Evolutionary conservation across 768 basidiomycete genomes (phyloP), one percentile per base, ranked within the genome.

Genomic region (Mycena maculata): DNA sequence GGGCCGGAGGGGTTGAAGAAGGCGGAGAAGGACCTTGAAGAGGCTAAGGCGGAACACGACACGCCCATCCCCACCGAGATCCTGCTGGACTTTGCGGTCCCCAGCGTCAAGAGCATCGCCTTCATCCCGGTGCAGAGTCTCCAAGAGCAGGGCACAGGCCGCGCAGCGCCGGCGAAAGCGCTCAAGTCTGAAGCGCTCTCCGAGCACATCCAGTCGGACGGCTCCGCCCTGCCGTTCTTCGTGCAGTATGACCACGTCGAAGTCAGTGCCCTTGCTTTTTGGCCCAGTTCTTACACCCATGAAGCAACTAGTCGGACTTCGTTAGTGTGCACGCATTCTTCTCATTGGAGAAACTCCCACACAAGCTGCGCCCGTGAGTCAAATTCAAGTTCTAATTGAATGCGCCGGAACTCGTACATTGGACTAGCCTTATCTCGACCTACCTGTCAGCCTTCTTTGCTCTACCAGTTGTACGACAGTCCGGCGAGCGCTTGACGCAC

Each of bases 221-320:
- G 90, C 4, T 75, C 83, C 2, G 76, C 85, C 4, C 76, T 96
- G 36, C 89, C 97, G 8, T 96, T 95, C 81, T 96, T 96, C 76
- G 88, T 97, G 12, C 92, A 98, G 74, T 99, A 94, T 74, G 93
- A 98, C 72, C 94, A 96, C 77, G 95, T 97, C 52, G 87, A 95
- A 83, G 96, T 93, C 53, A 44, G 79, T 23, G 27, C 23, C 38
- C 60, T 28, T 61, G 57, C 38, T 53, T 48, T 54, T 44, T 11
- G 61, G n/a, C 20, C 42, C 42, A 63, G 45, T 15, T 31, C 31
- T 27, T 68, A 42, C 56, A 49, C 65, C 42, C 18, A 52, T 36
- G 53, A 30, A 63, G 68, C 41, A 39, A 50, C 68, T 27, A 98
- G 93, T 99, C 97, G 10, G 95, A 97, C 73, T 99, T 99, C 76